Evolutionary conservation across 1,284 basidiomycete species (phyloP).

Genomic region (Fomitopsis palustris): DNA sequence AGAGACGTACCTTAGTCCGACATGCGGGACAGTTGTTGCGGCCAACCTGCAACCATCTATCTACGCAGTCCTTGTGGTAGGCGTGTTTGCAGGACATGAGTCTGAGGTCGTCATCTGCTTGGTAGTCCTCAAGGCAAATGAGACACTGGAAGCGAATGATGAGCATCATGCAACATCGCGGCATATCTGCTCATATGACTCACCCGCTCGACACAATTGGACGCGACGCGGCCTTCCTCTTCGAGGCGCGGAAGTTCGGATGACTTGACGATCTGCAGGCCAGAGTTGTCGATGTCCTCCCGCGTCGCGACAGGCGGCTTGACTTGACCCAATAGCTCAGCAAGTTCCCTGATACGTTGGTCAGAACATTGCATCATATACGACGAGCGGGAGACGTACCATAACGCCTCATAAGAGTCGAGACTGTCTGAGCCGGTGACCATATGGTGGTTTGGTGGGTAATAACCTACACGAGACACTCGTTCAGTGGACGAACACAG

Average conservation of each 20-base stretch:
- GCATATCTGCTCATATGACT: conserved; percentile 22
- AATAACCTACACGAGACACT: conserved; percentile 56
- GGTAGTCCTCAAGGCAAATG: conserved; percentile 84
- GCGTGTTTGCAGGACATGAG: conserved; percentile 80
- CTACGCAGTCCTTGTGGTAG: conserved; percentile 85
- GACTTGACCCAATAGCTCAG: conserved; percentile 72
- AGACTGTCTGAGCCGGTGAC: conserved; percentile 73
- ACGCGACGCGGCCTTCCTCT: conserved; percentile 57
- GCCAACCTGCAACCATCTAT: conserved; percentile 82
- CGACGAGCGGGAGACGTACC: conserved; percentile 45
- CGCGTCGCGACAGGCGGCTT: conserved; percentile 78
- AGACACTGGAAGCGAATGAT: conserved; percentile 48
- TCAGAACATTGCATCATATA: conserved; percentile 10
- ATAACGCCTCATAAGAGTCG: conserved; percentile 74
- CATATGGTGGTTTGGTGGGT: conserved; percentile 82
- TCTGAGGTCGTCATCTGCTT: conserved; percentile 69
- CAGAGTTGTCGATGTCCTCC: conserved; percentile 80
- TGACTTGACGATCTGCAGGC: conserved; percentile 68
- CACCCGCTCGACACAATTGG: conserved; percentile 77
- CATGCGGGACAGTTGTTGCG: conserved; percentile 92
- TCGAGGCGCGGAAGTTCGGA: conserved; percentile 50
- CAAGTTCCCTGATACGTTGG: conserved; percentile 53
- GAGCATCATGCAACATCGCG: conserved; percentile 5
- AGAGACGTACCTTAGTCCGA: conserved; percentile 53
- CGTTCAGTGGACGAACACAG: neutral